phyloP scores from a whole-genome alignment of 495 filamentous ascomycete genomes.

The Penicillium turbatum region DNA sequence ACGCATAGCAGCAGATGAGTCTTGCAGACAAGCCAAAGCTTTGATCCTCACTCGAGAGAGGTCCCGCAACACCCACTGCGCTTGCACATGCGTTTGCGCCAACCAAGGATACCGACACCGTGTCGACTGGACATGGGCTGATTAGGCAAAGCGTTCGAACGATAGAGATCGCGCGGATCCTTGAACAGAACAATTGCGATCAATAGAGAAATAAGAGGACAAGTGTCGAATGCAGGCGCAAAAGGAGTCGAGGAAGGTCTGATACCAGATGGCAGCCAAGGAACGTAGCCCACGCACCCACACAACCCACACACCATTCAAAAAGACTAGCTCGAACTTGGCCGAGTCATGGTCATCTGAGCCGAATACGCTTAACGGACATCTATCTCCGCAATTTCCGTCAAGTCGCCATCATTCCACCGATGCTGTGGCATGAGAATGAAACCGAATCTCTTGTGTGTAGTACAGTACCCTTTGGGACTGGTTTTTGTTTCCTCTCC shows the following conservation, averaged over 20 bases:
- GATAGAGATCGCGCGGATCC: not conserved
- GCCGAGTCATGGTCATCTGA: constrained; percentile 28
- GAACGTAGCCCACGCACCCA: constrained; percentile 17
- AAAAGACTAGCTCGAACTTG: constrained; percentile 30
- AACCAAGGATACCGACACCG: not conserved
- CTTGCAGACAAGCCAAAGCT: constrained; percentile 82
- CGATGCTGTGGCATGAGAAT: not conserved
- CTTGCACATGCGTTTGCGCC: constrained; percentile 5
- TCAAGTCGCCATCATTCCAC: constrained; percentile 4
- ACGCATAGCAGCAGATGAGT: constrained; percentile 14
- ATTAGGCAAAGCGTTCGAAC: constrained; percentile 9
- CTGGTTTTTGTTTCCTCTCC: constrained; percentile 87
- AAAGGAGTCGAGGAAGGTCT: constrained; percentile 19
- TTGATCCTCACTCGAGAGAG: constrained; percentile 96
- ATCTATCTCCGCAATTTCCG: constrained; percentile 30
- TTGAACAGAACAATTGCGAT: constrained; percentile 9
- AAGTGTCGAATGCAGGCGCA: not conserved
- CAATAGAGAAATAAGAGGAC: not conserved
- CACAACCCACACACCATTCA: constrained; percentile 15
- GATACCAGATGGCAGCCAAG: constrained; percentile 8
- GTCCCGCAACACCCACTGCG: constrained; percentile 52
- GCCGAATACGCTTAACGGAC: constrained; percentile 35
- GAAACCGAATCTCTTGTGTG: constrained; percentile 55
- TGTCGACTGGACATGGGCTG: constrained; percentile 4
- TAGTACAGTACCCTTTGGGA: constrained; percentile 74